Evolutionary conservation across 768 basidiomycete species (phyloP).

Genomic region (Coprinopsis strossmayeri): DNA sequence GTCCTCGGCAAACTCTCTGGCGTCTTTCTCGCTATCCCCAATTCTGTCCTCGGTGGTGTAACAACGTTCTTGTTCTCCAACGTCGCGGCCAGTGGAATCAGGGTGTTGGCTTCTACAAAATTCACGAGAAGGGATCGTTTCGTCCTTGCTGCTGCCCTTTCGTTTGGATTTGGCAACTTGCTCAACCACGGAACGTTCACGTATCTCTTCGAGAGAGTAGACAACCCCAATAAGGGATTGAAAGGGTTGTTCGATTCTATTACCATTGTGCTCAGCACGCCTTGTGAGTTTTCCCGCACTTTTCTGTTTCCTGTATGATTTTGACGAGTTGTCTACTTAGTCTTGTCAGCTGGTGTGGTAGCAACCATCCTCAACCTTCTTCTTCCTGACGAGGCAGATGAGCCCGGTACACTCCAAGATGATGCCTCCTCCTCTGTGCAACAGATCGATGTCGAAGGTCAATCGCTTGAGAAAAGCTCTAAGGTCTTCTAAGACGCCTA

Average conservation of each 20-base stretch:
- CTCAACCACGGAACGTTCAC: constrained; percentile 60
- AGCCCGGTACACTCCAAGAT: constrained; percentile 8
- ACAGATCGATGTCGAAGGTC: constrained; percentile 24
- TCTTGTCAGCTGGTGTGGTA: constrained; percentile 51
- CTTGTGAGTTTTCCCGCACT: constrained; percentile 47
- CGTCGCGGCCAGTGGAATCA: constrained; percentile 63
- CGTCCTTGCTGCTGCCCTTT: constrained; percentile 61
- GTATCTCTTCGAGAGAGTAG: constrained; percentile 62
- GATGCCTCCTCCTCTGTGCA: constrained; percentile 16
- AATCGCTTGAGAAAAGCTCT: constrained; percentile 13
- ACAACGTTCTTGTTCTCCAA: constrained; percentile 84
- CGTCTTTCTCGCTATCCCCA: constrained; percentile 80
- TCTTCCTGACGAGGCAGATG: constrained; percentile 34
- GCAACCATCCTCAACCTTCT: constrained; percentile 54
- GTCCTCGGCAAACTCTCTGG: constrained; percentile 78
- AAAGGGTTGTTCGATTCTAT: constrained; percentile 71
- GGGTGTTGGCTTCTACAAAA: constrained; percentile 54
- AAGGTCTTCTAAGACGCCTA: neutral
- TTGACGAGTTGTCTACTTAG: constrained; percentile 23
- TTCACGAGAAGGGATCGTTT: constrained; percentile 65
- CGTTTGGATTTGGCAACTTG: constrained; percentile 67
- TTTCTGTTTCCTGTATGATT: neutral
- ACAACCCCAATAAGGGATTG: constrained; percentile 44
- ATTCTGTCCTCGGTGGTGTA: constrained; percentile 76
- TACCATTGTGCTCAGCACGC: constrained; percentile 74